Base-by-base conservation (phyloP, 225 moss, liverwort and hornwort species). In the Polytrichum formosum region DNA sequence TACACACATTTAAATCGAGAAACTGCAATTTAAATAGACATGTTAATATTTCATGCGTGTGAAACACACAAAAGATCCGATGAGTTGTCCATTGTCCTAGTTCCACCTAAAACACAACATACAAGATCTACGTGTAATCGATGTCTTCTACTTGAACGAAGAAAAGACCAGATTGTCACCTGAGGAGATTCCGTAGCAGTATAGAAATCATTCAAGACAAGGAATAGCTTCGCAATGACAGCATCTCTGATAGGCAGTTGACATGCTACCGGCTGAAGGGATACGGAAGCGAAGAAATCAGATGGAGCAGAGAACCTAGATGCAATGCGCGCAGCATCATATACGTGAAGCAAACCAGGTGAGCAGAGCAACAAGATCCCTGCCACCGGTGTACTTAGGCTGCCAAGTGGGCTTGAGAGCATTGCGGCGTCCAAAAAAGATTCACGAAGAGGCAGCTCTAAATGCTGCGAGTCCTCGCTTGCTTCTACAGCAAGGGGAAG, bases 401-500 rank as follows among this genome's bases (percentile, higher is more conserved):
- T 83, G 30, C 83, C 94, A 84, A 90, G 90, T 56, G 88, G 83
- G 63, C 79, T 86, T 67, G 87, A 78, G 71, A 94, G 76, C 61
- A 88, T 79, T 54, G 79, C 73, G 77, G 94, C 87, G 70, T 98
- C 98, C 72, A 87, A 94, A 69, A 98, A 94, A 26, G 94, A 82
- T 67, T 94, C 92, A 70, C 73, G 79, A 68, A 94, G 77, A 62
- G 71, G 77, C 56, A 98, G 80, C 79, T 92, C 97, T 62, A 84
- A 84, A 74, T 81, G 85, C 72, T 84, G 72, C 66, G 84, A 75
- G 70, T 82, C 84, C 61, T 75, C 88, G 72, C 73, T 80, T 70
- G 70, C 84, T 69, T 86, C 82, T 71, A 66, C 75, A 70, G 91
- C 90, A 74, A 93, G 70, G 26, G 84, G 91, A 31, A 90, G 58